Conservation (phyloP, 1,284 basidiomycete species). For the Neonothopanus nambi region DNA sequence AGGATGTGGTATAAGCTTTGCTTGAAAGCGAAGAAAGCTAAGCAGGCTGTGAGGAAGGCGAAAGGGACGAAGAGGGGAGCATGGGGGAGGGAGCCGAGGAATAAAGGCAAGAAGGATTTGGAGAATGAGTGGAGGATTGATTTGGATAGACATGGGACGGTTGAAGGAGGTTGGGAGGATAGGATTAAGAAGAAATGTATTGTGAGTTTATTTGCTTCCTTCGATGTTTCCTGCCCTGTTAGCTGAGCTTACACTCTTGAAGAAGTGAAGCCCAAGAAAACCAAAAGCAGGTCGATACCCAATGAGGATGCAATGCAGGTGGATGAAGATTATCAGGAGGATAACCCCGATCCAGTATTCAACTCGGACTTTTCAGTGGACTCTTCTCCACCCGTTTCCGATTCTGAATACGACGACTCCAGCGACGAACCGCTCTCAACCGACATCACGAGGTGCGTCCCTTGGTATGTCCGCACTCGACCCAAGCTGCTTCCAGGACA, state of each 20-base stretch:
- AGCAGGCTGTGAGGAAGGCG: slow-evolving; percentile 27
- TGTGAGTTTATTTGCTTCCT: not conserved
- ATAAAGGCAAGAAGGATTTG: not conserved
- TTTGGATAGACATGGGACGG: slow-evolving; percentile 5
- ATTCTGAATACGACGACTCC: slow-evolving; percentile 26
- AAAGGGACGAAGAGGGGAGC: slow-evolving; percentile 10
- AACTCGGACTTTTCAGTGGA: slow-evolving; percentile 52
- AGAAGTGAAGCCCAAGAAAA: slow-evolving; percentile 10
- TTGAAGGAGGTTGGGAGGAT: slow-evolving; percentile 9
- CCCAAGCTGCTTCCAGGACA: slow-evolving; percentile 34
- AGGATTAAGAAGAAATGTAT: slow-evolving; percentile 6
- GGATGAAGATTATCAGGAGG: slow-evolving; percentile 25
- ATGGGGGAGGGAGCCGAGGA: slow-evolving; percentile 31
- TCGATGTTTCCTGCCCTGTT: not conserved
- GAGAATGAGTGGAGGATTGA: not conserved
- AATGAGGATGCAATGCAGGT: slow-evolving; percentile 12
- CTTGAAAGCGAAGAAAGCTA: slow-evolving; percentile 28
- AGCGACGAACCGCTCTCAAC: slow-evolving; percentile 24
- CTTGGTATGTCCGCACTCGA: slow-evolving; percentile 26
- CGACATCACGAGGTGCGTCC: slow-evolving; percentile 24
- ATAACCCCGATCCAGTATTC: slow-evolving; percentile 29
- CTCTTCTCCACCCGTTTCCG: slow-evolving; percentile 40
- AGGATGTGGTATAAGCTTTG: slow-evolving; percentile 47
- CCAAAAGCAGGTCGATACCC: not conserved
- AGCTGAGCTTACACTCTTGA: not conserved